Evolutionary conservation across 306 rosid species (phyloP), one percentile per base, ranked within the genome.

Genomic region (Pachyrhizus erosus): DNA sequence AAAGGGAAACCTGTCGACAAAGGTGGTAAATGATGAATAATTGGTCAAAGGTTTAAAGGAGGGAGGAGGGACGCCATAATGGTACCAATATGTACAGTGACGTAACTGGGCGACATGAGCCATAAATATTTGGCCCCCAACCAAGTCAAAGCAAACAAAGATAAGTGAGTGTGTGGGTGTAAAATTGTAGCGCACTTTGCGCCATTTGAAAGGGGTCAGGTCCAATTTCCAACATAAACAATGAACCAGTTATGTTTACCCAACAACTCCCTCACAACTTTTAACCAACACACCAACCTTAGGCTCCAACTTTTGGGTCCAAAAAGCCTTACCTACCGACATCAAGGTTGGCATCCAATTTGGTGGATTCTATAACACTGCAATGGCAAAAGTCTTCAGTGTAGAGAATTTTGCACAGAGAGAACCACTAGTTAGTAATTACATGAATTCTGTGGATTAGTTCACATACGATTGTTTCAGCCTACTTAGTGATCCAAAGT

Each of bases 301-400:
- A 66, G 2, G 5, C 26, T 60, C 15, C 33, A 43, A 62, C 69
- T 40, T 66, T 43, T 27, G 77, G 62, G 24, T 17, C 70, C 81
- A 60, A 55, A 83, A 54, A n/a, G 48, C 43, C 29, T 54, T 70
- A 71, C 86, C 83, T 61, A 62, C 70, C 76, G 70, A 71, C 86
- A 78, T 78, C 17, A 73, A 37, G 75, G 83, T 77, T 77, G 86
- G 75, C 75, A 77, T 70, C 83, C 75, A 83, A 77, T 71, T 83
- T 17, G 3, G 0, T 42, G 5, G 3, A 42, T 55, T 29, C 55
- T 9, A 42, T 68, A 20, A 29, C 70, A 4, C 8, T 27, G 21
- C 77, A 52, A 37, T 40, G 0, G 24, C n/a, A 77, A n/a, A n/a
- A 46, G 62, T 78, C 67, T 68, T 68, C 52, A 52, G 0, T 37